Evolutionary conservation across 176 grass and related monocot genomes (phyloP).

Genomic region (Juncus inflexus): DNA sequence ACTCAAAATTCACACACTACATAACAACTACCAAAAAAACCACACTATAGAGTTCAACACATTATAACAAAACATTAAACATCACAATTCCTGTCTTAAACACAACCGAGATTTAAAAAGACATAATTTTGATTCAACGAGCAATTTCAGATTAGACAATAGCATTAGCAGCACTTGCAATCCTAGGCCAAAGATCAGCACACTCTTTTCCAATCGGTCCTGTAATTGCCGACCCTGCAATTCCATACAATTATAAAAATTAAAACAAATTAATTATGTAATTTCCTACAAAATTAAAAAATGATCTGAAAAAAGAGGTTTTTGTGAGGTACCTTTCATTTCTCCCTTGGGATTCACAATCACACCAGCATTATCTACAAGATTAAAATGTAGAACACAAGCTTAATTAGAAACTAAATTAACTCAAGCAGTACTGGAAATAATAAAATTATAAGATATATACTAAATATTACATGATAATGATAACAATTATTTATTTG

Average conservation of each 20-base stretch:
- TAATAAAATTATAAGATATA: background rate
- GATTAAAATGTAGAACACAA: background rate
- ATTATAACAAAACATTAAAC: background rate
- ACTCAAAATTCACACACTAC: too few relatives aligned
- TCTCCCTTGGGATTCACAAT: slow-evolving; percentile 38
- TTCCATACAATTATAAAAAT: background rate
- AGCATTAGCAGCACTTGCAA: slow-evolving; percentile 35
- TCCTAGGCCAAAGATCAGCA: slow-evolving; percentile 34
- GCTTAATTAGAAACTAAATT: background rate
- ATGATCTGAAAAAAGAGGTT: background rate
- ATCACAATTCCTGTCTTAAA: too few relatives aligned
- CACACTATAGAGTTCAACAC: too few relatives aligned
- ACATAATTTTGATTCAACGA: slow-evolving; percentile 10
- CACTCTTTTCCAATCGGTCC: slow-evolving; percentile 35
- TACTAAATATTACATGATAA: too few relatives aligned
- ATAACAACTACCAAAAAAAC: too few relatives aligned
- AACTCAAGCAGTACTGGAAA: background rate
- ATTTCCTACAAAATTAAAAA: background rate
- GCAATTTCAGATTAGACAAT: slow-evolving; percentile 25
- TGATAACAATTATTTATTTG: background rate
- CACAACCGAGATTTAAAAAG: background rate
- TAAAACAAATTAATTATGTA: background rate
- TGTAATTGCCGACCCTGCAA: slow-evolving; percentile 22
- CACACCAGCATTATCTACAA: slow-evolving; percentile 36
- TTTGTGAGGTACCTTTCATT: slow-evolving; percentile 28